Conservation (phyloP, 1,284 basidiomycete genomes). For the Heterobasidion parviporum region DNA sequence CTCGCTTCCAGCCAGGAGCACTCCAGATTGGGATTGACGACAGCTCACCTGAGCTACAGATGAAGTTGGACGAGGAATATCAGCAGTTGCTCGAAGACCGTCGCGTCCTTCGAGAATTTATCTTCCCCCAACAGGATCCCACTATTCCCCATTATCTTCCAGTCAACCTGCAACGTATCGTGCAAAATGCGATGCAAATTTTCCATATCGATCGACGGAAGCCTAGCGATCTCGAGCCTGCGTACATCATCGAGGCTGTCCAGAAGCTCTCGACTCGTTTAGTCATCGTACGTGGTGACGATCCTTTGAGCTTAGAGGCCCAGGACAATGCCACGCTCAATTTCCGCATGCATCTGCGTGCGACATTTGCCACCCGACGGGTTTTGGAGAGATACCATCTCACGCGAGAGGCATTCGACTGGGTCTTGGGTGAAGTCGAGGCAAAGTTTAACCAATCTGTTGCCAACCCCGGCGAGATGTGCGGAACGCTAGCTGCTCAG, state of each 20-base stretch:
- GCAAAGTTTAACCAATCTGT: conserved; percentile 90
- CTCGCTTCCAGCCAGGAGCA: conserved; percentile 73
- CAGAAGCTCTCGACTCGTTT: conserved; percentile 65
- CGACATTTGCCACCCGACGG: conserved; percentile 75
- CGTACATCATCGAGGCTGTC: conserved; percentile 79
- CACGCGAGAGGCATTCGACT: conserved; percentile 90
- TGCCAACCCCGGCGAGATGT: conserved; percentile 97
- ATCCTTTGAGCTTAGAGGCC: conserved; percentile 64
- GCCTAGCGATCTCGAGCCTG: conserved; percentile 87
- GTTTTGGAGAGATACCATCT: conserved; percentile 85
- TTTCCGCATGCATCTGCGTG: conserved; percentile 91
- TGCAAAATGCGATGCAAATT: conserved; percentile 94
- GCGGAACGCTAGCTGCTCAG: conserved; percentile 95
- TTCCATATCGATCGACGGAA: conserved; percentile 96
- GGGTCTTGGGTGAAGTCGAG: conserved; percentile 96
- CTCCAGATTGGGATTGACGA: conserved; percentile 95
- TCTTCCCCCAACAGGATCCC: conserved; percentile 78
- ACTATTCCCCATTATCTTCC: conserved; percentile 76
- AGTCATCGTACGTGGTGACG: conserved; percentile 83
- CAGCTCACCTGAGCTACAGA: conserved; percentile 84
- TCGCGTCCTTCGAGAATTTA: conserved; percentile 66
- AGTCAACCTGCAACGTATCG: conserved; percentile 90
- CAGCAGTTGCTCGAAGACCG: conserved; percentile 74
- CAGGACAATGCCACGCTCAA: conserved; percentile 88
- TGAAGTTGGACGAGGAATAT: conserved; percentile 86